A percentile compares a stretch with the other conserved stretches of the same genome.
Conservation (phyloP, 202 grass and related monocot species). For the Hordeum pubiflorum region DNA sequence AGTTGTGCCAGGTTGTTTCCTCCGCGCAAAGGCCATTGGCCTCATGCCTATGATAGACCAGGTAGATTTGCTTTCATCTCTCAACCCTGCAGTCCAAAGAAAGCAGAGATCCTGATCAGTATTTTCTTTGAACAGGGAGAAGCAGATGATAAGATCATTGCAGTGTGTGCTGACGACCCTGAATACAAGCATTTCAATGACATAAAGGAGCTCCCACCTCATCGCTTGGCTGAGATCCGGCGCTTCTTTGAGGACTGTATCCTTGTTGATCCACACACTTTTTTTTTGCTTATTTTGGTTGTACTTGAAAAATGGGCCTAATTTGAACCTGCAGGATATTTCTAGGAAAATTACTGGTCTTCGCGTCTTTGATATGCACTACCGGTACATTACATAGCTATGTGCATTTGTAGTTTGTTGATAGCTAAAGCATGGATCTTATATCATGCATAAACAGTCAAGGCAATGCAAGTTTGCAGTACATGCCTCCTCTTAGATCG, state of each 20-base stretch:
- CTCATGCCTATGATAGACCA: conserved; percentile 99
- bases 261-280: conserved; percentile 33
- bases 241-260: conserved; percentile 99
- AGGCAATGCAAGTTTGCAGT: not conserved
- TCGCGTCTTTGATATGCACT: not conserved
- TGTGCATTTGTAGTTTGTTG: not conserved
- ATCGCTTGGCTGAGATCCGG: conserved; percentile 91
- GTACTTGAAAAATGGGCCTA: not conserved
- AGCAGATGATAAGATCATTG: conserved; percentile 96
- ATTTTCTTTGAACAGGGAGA: conserved; percentile 50
- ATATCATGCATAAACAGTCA: not conserved
- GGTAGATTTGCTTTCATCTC: conserved; percentile 49
- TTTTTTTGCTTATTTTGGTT: not conserved
- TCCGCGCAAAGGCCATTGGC: conserved; percentile 83
- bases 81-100: not conserved
- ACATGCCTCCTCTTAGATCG: not conserved
- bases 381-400: not conserved
- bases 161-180: conserved; percentile 93
- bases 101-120: conserved; percentile 7
- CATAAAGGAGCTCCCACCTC: conserved; percentile 88
- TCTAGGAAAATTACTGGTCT: not conserved
- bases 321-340: not conserved
- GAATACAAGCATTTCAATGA: conserved; percentile 87
- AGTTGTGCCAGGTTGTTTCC: conserved; percentile 82
- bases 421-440: not conserved